Evolutionary conservation across 352 stramenopile species (phyloP), one percentile per base, ranked within the genome.

Genomic region (Globisporangium middletonii): DNA sequence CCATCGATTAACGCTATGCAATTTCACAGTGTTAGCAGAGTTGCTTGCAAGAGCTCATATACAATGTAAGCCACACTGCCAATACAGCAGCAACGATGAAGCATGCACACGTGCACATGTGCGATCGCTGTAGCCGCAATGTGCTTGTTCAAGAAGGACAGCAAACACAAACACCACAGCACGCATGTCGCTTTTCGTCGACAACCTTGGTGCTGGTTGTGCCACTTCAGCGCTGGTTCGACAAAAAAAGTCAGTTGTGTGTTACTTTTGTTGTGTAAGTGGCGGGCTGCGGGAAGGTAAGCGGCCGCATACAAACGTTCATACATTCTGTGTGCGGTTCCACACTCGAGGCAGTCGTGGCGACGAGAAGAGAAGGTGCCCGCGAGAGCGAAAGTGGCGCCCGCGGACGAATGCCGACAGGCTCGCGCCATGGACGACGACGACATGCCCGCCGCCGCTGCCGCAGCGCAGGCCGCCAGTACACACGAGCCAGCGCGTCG

Each of bases 371-470:
- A 23, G 23, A 23, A 12, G 43, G 43, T 28, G 18, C 13, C n/a
- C 4, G 38, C 27, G 42, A 26, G 19, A 53, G 48, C 23, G 33
- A 55, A 53, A 19, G 47, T 50, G 56, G 47, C 47, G 56, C 35
- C 35, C 49, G 38, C 35, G 50, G 42, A 57, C 53, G 50, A 58
- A 63, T 63, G 57, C 57, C 50, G 41, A 54, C 57, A 53, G 43
- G 50, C 57, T n/a, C 18, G 38, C 28, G n/a, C 41, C 45, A 59
- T 57, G 57, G 41, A 58, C 23, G 57, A 63, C 50, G 42, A 58
- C 44, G n/a, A 47, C 44, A 37, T 19, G 53, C 19, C 18, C 27
- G 35, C 56, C 12, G 16, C 50, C 23, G 26, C 13, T 15, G 38
- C 19, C 18, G 4, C 27, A 50, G 41, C 41, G 23, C 28, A 44